Conservation (phyloP, 805 yeast genomes). For the Blastobotrys parvus region DNA sequence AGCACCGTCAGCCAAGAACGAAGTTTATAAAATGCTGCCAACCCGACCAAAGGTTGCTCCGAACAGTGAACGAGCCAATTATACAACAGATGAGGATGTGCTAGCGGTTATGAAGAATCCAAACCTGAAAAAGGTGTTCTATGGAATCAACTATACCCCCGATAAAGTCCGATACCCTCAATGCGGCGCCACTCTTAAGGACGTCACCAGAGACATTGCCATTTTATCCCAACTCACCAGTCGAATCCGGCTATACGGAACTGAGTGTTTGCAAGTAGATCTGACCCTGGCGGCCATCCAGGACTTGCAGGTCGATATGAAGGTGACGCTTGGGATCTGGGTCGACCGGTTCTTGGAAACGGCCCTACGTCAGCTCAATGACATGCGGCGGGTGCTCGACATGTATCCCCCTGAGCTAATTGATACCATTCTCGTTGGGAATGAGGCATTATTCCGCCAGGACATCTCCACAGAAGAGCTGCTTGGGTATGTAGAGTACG, state of each 20-base stretch:
- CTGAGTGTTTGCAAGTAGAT: constrained; percentile 52
- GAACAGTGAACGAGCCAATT: too few relatives aligned
- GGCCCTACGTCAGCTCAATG: constrained; percentile 40
- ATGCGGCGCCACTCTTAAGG: constrained; percentile 43
- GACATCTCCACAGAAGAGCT: constrained; percentile 37
- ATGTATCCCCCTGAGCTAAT: constrained; percentile 39
- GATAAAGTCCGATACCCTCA: constrained; percentile 38
- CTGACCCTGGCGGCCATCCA: constrained; percentile 45
- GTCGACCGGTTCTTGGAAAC: constrained; percentile 38
- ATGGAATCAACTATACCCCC: constrained; percentile 59
- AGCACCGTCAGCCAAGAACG: too few relatives aligned
- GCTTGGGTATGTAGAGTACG: constrained; percentile 34
- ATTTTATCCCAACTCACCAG: constrained; percentile 50
- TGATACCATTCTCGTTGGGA: constrained; percentile 50
- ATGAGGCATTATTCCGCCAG: constrained; percentile 50
- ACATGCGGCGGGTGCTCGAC: constrained; percentile 35
- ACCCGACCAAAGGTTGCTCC: too few relatives aligned
- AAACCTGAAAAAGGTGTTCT: constrained; percentile 33
- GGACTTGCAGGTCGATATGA: constrained; percentile 43
- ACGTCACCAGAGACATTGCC: constrained; percentile 49
- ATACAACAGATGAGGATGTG: background rate
- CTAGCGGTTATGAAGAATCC: constrained; percentile 27
- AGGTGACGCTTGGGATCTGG: constrained; percentile 57
- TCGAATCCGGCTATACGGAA: constrained; percentile 49
- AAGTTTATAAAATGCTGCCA: too few relatives aligned